Evolutionary conservation across 805 yeast genomes (phyloP), one percentile per base, ranked within the genome.

Genomic region (Saturnispora dispora): DNA sequence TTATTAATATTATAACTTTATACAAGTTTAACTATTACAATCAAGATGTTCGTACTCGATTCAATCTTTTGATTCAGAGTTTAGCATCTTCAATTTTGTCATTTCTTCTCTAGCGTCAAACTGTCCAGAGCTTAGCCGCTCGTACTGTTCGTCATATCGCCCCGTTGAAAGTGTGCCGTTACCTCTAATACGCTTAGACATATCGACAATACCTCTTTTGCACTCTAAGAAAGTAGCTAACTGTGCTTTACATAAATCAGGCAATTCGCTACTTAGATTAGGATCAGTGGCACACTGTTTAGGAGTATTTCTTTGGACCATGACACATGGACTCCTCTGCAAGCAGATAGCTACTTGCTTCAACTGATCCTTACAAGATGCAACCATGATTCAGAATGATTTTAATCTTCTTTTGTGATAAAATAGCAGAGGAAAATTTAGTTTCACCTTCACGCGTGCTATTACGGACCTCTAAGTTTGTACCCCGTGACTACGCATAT

Each of bases 291-390:
- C 67, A 63, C 99, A 91, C 53, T 88, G 83, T 55, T 88, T 83
- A 3, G 98, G 98, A 2, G 87, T 87, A 67, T 93, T 76, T 57
- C 99, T 76, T 55, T 93, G 87, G 22, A 91, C 77, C 71, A 91
- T 75, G 47, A 91, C 99, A 67, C 99, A 91, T 15, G 98, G 98
- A 5, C 97, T 89, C 62, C 97, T 78, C 66, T 91, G 99, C 46
- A 91, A 75, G 65, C 99, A 91, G 20, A 91, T 82, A 9, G 98
- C 98, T 52, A 93, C 87, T n/a, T 95, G 96, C 60, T 80, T 88
- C 62, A 90, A 80, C 64, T 91, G 95, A 67, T 91, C 99, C 62
- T 86, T 84, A 67, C 99, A 91, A 74, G 96, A 74, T 45, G 82
- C 83, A 50, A 79, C 83, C 84, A 79, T 78, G 9, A 5, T 15